Percentiles rank a stretch among this genome's conserved stretches.
These are phyloP conservation scores for Periconia macrospinosa DNA, from an alignment of 2,329 filamentous ascomycete genomes.

Conservation along the genomic window DNA sequence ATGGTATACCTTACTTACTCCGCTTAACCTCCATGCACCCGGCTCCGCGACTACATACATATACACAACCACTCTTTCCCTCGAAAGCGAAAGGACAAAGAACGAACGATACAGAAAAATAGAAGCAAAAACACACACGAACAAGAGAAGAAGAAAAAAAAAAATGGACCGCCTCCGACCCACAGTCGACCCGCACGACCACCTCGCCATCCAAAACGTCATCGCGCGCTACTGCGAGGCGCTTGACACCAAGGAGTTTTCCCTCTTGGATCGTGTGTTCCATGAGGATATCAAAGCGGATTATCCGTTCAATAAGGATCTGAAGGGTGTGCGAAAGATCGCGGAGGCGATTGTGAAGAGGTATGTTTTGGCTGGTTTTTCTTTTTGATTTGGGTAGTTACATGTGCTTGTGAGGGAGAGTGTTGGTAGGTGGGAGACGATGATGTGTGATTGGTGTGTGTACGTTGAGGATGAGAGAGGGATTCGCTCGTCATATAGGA, in stretches of 20 bases:
- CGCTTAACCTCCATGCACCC: no score
- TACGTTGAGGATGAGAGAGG: no score
- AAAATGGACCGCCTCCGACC: background rate
- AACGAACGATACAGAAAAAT: background rate
- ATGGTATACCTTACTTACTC: no score
- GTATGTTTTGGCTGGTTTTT: constrained; percentile 16
- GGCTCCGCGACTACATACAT: no score
- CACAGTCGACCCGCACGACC: constrained; percentile 26
- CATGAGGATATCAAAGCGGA: constrained; percentile 41
- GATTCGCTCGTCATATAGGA: no score
- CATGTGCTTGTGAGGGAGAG: background rate
- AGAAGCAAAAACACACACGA: background rate
- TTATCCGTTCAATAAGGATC: constrained; percentile 42
- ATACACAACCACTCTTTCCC: no score
- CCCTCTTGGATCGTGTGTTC: constrained; percentile 45
- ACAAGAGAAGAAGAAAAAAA: background rate
- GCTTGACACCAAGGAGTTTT: constrained; percentile 47
- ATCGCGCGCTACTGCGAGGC: constrained; percentile 49
- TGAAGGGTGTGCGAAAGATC: constrained; percentile 40
- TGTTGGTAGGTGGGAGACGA: no score
- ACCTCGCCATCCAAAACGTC: constrained; percentile 46
- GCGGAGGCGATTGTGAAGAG: constrained; percentile 36
- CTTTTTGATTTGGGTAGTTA: background rate
- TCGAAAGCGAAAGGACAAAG: background rate
- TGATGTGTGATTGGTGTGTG: no score